Evolutionary conservation across 2,329 filamentous ascomycete genomes (phyloP), one percentile per base, ranked within the genome.

Genomic region (Fusarium staphyleae): DNA sequence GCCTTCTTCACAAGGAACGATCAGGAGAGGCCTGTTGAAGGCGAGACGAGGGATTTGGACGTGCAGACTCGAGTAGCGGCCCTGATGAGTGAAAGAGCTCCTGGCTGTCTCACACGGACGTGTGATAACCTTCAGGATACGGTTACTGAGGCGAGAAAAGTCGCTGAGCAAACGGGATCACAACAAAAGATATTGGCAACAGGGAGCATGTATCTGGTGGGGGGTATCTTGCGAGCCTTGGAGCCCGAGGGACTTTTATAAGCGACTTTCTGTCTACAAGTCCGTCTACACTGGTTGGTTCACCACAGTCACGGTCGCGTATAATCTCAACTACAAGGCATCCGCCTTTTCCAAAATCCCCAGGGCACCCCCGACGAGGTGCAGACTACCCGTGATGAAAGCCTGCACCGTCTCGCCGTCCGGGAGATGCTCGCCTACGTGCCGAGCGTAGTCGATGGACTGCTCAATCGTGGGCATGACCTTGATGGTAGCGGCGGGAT

Each of bases 1-100:
- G 91, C 87, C 10, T 78, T 96, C 6, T 96, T 96, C 72, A 91
- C 89, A 52, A 87, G 90, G 1, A 96, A 96, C 66, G 85, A 82
- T 10, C 55, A 72, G 11, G 53, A 65, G 12, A 48, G 19, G 22
- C 34, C 59, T 0, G 45, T 40, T 1, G 46, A 57, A 2, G 65
- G 50, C 12, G 75, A 81, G 26, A 75, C 78, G 45, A 82, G 70
- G 13, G 75, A 81, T 39, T 42, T 78, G 30, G 78, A 77, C 2
- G 87, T 92, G 3, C 92, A 96, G 72, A 78, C 81, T n/a, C 79
- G 78, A 4, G 80, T 91, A 0, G 87, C 86, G 2, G 71, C 77
- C 12, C 78, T 78, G 1, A 90, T 90, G 85, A 69, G 69, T n/a
- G 72, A 73, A 7, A 71, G 86, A 9, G 83, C 85, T 56, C 77